Evolutionary conservation across 2,329 filamentous ascomycete genomes (phyloP).

Genomic region (Cercospora canescens): DNA sequence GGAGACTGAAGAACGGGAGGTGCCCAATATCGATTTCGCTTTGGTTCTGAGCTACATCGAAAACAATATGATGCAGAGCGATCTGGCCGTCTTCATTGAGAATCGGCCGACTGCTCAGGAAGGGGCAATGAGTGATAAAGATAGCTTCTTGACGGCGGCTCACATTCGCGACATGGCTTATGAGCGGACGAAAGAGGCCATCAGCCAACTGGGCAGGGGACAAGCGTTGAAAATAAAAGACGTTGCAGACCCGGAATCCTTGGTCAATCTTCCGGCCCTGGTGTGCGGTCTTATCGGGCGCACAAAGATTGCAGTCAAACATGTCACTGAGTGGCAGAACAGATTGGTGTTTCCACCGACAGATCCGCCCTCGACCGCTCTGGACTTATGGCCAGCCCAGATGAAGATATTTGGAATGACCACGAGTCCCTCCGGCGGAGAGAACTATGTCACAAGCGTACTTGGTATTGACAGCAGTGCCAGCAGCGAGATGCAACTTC

Average conservation of each 20-base stretch:
- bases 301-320: slow-evolving; percentile 31
- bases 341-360: slow-evolving; percentile 29
- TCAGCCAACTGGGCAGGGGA: slow-evolving; percentile 17
- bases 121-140: slow-evolving; percentile 14
- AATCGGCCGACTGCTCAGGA: slow-evolving; percentile 45
- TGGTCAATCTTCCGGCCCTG: slow-evolving; percentile 32
- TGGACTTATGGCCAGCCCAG: neutral
- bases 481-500: neutral
- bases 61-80: slow-evolving; percentile 50
- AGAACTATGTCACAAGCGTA: neutral
- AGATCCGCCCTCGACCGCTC: neutral
- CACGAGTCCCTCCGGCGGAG: neutral
- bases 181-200: slow-evolving; percentile 22
- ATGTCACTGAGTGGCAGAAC: slow-evolving; percentile 47
- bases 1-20: slow-evolving; percentile 76
- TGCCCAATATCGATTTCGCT: slow-evolving; percentile 67
- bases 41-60: slow-evolving; percentile 78
- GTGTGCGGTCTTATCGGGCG: slow-evolving; percentile 26
- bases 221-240: slow-evolving; percentile 19
- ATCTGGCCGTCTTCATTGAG: slow-evolving; percentile 28
- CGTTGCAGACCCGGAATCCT: slow-evolving; percentile 16
- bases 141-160: slow-evolving; percentile 24
- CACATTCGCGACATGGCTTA: slow-evolving; percentile 24
- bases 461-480: neutral
- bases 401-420: slow-evolving; percentile 16